phyloP scores from a whole-genome alignment of 306 rosid species.

The Prunus fruticosa region DNA sequence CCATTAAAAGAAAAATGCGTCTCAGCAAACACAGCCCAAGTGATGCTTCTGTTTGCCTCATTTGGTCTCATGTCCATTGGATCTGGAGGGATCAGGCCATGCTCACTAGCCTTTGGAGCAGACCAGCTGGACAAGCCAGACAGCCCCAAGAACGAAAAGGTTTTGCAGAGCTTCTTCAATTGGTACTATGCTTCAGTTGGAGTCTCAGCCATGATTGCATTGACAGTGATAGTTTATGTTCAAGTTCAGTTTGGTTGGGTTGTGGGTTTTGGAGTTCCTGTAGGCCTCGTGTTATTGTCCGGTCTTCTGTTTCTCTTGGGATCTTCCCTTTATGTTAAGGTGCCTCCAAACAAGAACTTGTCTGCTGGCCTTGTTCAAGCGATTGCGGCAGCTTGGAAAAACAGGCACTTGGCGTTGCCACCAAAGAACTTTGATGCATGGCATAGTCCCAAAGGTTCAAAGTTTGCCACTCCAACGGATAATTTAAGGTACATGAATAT shows the following conservation, averaged over 20 bases:
- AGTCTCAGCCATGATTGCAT: conserved; percentile 45
- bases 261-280: conserved; percentile 67
- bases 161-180: conserved; percentile 60
- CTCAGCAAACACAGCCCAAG: conserved; percentile 33
- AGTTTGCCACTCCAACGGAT: conserved; percentile 53
- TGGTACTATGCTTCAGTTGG: conserved; percentile 87
- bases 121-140: conserved; percentile 55
- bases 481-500: conserved; percentile 45
- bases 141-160: conserved; percentile 38
- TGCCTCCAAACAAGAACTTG: conserved; percentile 50
- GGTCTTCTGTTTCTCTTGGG: conserved; percentile 58
- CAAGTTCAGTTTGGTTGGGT: conserved; percentile 61
- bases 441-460: conserved; percentile 51
- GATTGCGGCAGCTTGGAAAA: conserved; percentile 59
- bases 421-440: conserved; percentile 38
- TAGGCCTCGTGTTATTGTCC: conserved; percentile 63
- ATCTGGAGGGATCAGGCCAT: conserved; percentile 77
- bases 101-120: conserved; percentile 76
- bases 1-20: conserved; percentile 25
- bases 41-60: conserved; percentile 43
- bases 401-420: conserved; percentile 47
- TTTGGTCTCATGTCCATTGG: conserved; percentile 66
- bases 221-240: conserved; percentile 54
- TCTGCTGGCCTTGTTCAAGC: conserved; percentile 52
- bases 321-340: conserved; percentile 41